Evolutionary conservation across 306 rosid genomes (phyloP), one percentile per base, ranked within the genome.

Genomic region (Vigna trinervia): DNA sequence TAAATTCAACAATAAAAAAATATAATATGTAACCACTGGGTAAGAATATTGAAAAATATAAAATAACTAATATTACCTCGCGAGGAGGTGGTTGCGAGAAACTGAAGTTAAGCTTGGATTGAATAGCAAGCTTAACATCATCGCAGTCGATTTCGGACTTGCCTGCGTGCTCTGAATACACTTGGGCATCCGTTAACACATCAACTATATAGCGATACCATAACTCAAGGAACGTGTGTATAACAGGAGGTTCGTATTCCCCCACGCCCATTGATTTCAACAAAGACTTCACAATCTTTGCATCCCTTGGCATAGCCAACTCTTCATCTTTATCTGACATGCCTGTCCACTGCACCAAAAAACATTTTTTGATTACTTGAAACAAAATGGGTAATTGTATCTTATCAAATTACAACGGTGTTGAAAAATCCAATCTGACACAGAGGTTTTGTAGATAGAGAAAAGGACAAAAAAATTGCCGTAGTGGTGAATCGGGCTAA

Each of bases 81-180:
- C 99, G 84, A 20, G 97, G 97, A 30, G 99, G 97, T 58, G 99
- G 97, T 53, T 92, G 99, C 0, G 96, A 91, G 89, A 95, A 95
- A 87, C 92, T 92, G 81, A 87, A 90, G 78, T 92, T 91, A 63
- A 89, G 94, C 84, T 95, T 91, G 32, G 97, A 86, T 71, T 95
- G 99, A 86, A 90, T 89, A 9, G 99, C 96, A 75, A 92, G 97
- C 89, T 92, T 92, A 83, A 89, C 84, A 82, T 91, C 99, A 64
- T 95, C 97, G 26, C 89, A 87, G 80, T 95, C 98, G 4, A 95
- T 86, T 5, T 95, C 86, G 26, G 89, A 71, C 85, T 92, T 95
- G 71, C 84, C 79, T 0, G 97, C 97, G 56, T 95, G 99, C 86
- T 95, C 97, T 0, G 99, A 95, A 82, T 92, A 95, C 8, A 90